These are phyloP conservation scores for Ascoidea rubescens DNA, from an alignment of 805 yeast genomes.

Conservation along the genomic window DNA sequence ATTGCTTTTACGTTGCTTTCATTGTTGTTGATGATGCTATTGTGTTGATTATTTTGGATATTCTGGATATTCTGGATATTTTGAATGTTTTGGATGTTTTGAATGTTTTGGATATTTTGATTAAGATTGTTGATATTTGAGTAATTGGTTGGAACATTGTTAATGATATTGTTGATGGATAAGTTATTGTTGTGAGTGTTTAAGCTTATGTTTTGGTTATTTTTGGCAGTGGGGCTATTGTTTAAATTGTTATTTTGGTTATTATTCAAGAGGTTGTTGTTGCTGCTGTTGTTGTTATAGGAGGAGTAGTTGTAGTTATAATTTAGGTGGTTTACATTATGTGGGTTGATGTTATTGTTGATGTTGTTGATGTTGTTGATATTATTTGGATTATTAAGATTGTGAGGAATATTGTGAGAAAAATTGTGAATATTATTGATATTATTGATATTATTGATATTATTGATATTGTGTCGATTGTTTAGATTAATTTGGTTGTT, in stretches of 20 bases:
- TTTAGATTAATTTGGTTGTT: too few species aligned
- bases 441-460: too few species aligned
- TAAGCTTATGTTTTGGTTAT: too few species aligned
- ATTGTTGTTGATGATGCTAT: slow-evolving; percentile 8
- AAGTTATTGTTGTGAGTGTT: too few species aligned
- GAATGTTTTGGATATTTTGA: too few species aligned
- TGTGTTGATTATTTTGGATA: too few species aligned
- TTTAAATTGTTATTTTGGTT: too few species aligned
- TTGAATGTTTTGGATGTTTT: neutral
- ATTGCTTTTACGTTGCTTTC: slow-evolving; percentile 29
- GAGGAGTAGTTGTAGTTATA: neutral
- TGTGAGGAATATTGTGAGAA: neutral
- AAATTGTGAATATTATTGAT: too few species aligned
- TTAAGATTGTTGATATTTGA: too few species aligned
- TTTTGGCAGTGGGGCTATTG: too few species aligned
- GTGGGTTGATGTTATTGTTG: neutral
- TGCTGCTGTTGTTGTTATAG: neutral
- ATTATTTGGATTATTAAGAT: slow-evolving; percentile 3
- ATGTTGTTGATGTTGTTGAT: slow-evolving; percentile 12
- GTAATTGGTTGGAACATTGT: too few species aligned
- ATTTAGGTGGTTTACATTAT: neutral
- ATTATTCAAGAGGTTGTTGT: neutral
- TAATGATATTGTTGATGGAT: neutral
- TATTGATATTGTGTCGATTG: neutral
- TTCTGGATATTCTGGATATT: too few species aligned